A percentile compares a stretch with the other conserved stretches of the same genome.
Conservation (phyloP, 177 flowering plant species). For the Vitis hybrid region DNA sequence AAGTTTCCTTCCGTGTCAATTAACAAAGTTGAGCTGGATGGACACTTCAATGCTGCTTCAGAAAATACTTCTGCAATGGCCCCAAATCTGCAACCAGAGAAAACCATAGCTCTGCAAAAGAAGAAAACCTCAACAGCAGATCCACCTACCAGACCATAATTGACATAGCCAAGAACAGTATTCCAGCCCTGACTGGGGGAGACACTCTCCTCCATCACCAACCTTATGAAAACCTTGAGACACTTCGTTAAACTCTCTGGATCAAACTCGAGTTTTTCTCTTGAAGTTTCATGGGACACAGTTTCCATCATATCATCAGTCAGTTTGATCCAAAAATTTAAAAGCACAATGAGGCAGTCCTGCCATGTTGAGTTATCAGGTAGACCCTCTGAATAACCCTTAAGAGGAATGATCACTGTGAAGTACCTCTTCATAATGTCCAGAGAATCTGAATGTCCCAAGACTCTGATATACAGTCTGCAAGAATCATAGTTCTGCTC, state of each 20-base stretch:
- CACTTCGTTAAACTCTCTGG: constrained; percentile 41
- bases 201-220: constrained; percentile 59
- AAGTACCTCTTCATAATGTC: constrained; percentile 59
- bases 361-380: constrained; percentile 55
- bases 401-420: constrained; percentile 36
- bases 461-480: constrained; percentile 39
- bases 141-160: constrained; percentile 36
- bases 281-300: constrained; percentile 25
- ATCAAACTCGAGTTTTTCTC: constrained; percentile 25
- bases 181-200: constrained; percentile 71
- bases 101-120: constrained; percentile 77
- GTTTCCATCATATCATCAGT: constrained; percentile 62
- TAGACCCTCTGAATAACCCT: constrained; percentile 25
- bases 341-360: constrained; percentile 63
- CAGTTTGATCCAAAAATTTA: constrained; percentile 69
- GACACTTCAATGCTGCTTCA: constrained; percentile 26
- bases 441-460: constrained; percentile 45
- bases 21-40: constrained; percentile 13
- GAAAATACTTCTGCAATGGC: constrained; percentile 55
- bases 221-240: constrained; percentile 50
- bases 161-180: constrained; percentile 42
- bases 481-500: constrained; percentile 66
- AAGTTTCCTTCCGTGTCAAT: constrained; percentile 10
- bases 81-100: constrained; percentile 73
- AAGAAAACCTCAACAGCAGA: constrained; percentile 29